A percentile compares a stretch with the other conserved stretches of the same genome.
Evolutionary conservation across 176 grass and related monocot genomes (phyloP).

Genomic region (Luzula sylvatica): DNA sequence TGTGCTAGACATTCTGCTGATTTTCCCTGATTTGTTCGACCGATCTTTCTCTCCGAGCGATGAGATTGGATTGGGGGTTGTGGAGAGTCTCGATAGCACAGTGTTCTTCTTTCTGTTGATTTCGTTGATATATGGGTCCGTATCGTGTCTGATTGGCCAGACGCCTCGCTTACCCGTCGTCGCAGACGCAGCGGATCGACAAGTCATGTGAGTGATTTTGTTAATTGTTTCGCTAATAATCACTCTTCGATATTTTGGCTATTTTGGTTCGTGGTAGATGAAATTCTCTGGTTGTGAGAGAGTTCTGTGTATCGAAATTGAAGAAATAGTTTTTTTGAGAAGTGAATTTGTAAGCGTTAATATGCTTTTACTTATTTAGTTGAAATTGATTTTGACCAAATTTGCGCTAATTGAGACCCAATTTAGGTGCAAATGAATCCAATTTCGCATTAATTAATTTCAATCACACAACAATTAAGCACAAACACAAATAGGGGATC

Average conservation of each 20-base stretch:
- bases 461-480: background rate
- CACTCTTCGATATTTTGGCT: background rate
- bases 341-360: background rate
- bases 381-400: background rate
- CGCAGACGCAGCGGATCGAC: conserved; percentile 78
- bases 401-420: too few relatives aligned
- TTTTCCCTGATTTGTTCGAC: conserved; percentile 81
- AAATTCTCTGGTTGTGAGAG: background rate
- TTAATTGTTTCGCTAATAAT: background rate
- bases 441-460: too few relatives aligned
- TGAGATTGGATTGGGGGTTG: conserved; percentile 45
- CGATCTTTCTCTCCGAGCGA: conserved; percentile 35
- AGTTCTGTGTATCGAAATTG: conserved; percentile 8
- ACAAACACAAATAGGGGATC: background rate
- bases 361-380: background rate
- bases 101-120: conserved; percentile 88
- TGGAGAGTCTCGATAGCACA: conserved; percentile 64
- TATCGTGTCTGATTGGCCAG: conserved; percentile 67
- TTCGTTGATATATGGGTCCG: conserved; percentile 58
- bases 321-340: conserved; percentile 9
- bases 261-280: conserved; percentile 5
- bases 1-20: conserved; percentile 69
- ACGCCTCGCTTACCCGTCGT: conserved; percentile 65
- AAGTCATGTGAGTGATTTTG: conserved; percentile 64
- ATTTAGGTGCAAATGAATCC: too few relatives aligned